Percentiles rank a stretch among this genome's conserved stretches.
Conservation (phyloP, 1,284 basidiomycete species). For the Cutaneotrichosporon sp. region DNA sequence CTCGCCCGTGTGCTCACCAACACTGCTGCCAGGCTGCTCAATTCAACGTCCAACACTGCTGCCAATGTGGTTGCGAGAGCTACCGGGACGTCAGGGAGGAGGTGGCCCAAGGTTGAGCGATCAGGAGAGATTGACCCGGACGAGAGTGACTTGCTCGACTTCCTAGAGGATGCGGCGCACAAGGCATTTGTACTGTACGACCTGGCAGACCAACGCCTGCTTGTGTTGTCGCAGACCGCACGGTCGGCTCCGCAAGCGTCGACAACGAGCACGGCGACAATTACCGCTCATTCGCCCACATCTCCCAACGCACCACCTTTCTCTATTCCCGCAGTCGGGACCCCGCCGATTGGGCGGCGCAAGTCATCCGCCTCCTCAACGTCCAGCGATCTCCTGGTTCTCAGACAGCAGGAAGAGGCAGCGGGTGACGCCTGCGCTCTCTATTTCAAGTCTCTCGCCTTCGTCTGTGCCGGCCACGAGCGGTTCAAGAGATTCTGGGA, state of each 20-base stretch:
- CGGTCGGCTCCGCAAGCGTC: background rate
- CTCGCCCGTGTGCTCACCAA: slow-evolving; percentile 79
- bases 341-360: slow-evolving; percentile 15
- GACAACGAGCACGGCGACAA: slow-evolving; percentile 14
- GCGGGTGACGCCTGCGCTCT: slow-evolving; percentile 77
- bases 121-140: slow-evolving; percentile 57
- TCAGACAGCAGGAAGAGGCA: slow-evolving; percentile 66
- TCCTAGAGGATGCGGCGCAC: slow-evolving; percentile 83
- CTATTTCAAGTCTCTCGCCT: slow-evolving; percentile 88
- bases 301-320: slow-evolving; percentile 25
- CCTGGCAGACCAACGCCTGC: slow-evolving; percentile 89
- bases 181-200: slow-evolving; percentile 90
- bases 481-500: slow-evolving; percentile 51
- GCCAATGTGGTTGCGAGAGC: slow-evolving; percentile 42
- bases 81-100: slow-evolving; percentile 25
- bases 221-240: slow-evolving; percentile 49
- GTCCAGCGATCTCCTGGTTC: slow-evolving; percentile 52
- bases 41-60: slow-evolving; percentile 53
- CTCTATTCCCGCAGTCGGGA: slow-evolving; percentile 8
- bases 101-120: slow-evolving; percentile 34
- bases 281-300: slow-evolving; percentile 7
- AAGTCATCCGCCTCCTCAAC: slow-evolving; percentile 29
- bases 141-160: slow-evolving; percentile 70
- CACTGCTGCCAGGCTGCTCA: slow-evolving; percentile 87
- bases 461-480: slow-evolving; percentile 86